Conservation (phyloP, 176 grass and related monocot species). For the Ampelocalamus luodianensis region DNA sequence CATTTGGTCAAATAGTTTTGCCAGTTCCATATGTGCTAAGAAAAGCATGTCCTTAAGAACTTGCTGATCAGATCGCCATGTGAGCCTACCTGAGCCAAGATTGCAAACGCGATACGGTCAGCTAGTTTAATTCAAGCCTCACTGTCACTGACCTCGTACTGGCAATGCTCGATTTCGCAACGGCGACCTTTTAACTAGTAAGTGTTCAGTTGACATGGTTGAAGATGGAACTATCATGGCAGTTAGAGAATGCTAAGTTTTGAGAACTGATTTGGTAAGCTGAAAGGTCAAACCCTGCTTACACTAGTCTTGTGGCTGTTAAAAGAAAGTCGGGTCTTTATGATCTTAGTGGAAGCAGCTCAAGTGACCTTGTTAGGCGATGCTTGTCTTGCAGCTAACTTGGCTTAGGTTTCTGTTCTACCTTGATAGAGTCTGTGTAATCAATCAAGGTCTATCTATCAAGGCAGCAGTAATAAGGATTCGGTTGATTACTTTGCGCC, state of each 20-base stretch:
- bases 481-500: constrained; percentile 2
- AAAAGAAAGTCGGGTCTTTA: background rate
- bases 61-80: constrained; percentile 16
- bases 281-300: constrained; percentile 21
- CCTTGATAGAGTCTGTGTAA: constrained; percentile 18
- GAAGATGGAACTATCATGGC: background rate
- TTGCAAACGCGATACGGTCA: constrained; percentile 27
- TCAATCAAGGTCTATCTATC: constrained; percentile 21
- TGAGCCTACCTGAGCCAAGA: constrained; percentile 52
- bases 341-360: background rate
- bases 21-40: background rate
- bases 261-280: background rate
- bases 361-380: constrained; percentile 14
- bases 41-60: background rate
- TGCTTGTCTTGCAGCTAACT: constrained; percentile 8
- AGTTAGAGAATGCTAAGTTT: background rate
- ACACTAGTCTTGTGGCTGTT: background rate
- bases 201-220: background rate
- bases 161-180: background rate
- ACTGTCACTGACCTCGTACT: constrained; percentile 45
- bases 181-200: background rate
- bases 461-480: constrained; percentile 14
- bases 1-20: constrained; percentile 29
- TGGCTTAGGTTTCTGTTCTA: constrained; percentile 4
- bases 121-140: constrained; percentile 25